Base-by-base conservation (phyloP, 164 flowering plant genomes). In the Vitis rotundifolia region DNA sequence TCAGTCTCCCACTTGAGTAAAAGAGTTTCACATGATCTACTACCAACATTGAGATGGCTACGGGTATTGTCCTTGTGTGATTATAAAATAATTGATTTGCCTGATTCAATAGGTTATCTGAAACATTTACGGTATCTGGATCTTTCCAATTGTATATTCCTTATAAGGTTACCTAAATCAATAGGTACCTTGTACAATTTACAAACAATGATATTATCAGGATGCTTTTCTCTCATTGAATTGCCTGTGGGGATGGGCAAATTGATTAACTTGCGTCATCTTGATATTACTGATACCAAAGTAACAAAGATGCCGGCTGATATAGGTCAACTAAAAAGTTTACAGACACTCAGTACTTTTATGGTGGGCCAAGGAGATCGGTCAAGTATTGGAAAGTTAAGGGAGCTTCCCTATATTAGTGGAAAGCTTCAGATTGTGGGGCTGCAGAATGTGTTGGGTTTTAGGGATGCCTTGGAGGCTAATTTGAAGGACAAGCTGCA, bases 121-220 rank as follows among this genome's bases (percentile, higher is more conserved):
- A 83, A 58, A 29, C 82, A 59, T 71, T 63, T 83, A 3, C 61
- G 80, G 47, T 80, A 63, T 26, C 63, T 81, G 9, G 71, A 81
- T 49, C 70, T 83, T 16, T 73, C 82, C n/a, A 37, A 37, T 37
- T 5, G 14, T 14, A 78, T 73, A 49, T 10, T 4, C 0, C 67
- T 85, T 11, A 61, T 50, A 54, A n/a, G 18, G 49, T 37, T 37
- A 37, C 44, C 44, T 37, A 37, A 37, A 5, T 37, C 44, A 3
- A 6, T 37, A 37, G 44, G 44, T 37, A 37, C 6, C 44, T 37
- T 37, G 44, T 37, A 9, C 49, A 61, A 61, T 61, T 31, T 61
- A 31, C 64, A 61, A 7, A 31, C 64, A 11, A 11, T 61, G 8
- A 29, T 11, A 12, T 61, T 29, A 15, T 56, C 61, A 16, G 16